These are phyloP conservation scores for Metarhizium album DNA, from an alignment of 2,329 filamentous ascomycete genomes.

Conservation along the genomic window DNA sequence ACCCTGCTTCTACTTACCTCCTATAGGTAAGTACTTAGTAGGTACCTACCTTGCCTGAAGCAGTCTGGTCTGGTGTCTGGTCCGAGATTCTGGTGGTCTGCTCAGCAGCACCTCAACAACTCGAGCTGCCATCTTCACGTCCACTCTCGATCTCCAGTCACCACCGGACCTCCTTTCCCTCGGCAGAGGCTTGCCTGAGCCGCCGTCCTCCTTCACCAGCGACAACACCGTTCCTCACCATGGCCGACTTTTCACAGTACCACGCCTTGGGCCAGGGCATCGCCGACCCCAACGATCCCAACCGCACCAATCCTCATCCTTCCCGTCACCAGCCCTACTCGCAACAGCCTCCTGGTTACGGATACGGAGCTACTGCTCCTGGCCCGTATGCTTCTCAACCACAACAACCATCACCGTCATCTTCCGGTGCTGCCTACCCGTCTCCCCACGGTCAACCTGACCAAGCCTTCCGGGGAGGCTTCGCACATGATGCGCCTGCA, in stretches of 20 bases:
- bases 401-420: slow-evolving; percentile 2
- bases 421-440: slow-evolving; percentile 18
- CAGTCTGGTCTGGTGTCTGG: too few species aligned
- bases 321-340: slow-evolving; percentile 48
- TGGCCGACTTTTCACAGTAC: slow-evolving; percentile 47
- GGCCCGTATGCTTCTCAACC: slow-evolving; percentile 9
- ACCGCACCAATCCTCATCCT: slow-evolving; percentile 31
- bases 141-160: background rate
- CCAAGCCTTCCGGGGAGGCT: slow-evolving; percentile 16
- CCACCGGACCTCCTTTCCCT: slow-evolving; percentile 2
- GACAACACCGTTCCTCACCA: slow-evolving; percentile 17
- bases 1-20: too few species aligned
- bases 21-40: too few species aligned
- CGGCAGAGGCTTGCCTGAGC: slow-evolving; percentile 3
- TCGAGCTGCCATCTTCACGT: too few species aligned
- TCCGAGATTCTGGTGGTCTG: too few species aligned
- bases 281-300: slow-evolving; percentile 43
- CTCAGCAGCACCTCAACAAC: too few species aligned
- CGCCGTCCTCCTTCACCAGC: background rate
- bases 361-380: slow-evolving; percentile 13
- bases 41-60: too few species aligned
- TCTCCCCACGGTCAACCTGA: slow-evolving; percentile 21
- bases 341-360: slow-evolving; percentile 24
- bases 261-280: slow-evolving; percentile 47
- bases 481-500: too few species aligned